Base-by-base conservation (phyloP, 2,329 filamentous ascomycete species). In the Basipetospora chlamydospora region DNA sequence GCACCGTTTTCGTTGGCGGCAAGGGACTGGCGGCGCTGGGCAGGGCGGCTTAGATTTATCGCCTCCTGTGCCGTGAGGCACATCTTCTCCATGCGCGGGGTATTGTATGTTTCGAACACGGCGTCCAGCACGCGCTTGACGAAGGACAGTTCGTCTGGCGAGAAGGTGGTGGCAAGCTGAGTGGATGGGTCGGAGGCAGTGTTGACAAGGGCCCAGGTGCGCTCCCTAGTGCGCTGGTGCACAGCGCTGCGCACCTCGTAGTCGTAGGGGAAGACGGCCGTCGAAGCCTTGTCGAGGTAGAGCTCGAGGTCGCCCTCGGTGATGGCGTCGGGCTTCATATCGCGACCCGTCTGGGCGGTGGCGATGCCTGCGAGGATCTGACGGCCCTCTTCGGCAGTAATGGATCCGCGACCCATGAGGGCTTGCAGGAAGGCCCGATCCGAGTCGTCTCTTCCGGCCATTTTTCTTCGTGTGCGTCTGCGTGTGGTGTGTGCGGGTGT, bases 91-190 rank as follows among this genome's bases (percentile, higher is more conserved):
- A 77, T 73, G n/a, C 74, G 66, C 7, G 65, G 67, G 0, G 77
- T 84, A 51, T 96, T 96, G 60, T 85, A 77, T 15, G 73, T 80
- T 44, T 92, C 84, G 52, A 96, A 98, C 73, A 98, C 93, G 47
- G 72, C 76, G 53, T 95, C 87, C 1, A 98, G 70, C 3, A 95
- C 55, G 7, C 90, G 70, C 57, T 92, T 90, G 38, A 96, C 73
- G 53, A 85, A 98, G 1, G 81, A 75, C 22, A 96, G 82, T 60
- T 96, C 87, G 46, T 94, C 86, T 0, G 84, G 63, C 6, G 67
- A 71, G 51, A 81, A 82, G 0, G 73, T 75, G 0, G 90, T 96
- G 2, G 87, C 85, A 26, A 95, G 68, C 49, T 95, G 88, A 0
- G 85, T 92, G 41, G 88, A 63, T 0, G 79, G 64, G 55, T 98